These are phyloP conservation scores for Wickerhamomyces xylosicus DNA, from an alignment of 805 yeast genomes.

Conservation along the genomic window DNA sequence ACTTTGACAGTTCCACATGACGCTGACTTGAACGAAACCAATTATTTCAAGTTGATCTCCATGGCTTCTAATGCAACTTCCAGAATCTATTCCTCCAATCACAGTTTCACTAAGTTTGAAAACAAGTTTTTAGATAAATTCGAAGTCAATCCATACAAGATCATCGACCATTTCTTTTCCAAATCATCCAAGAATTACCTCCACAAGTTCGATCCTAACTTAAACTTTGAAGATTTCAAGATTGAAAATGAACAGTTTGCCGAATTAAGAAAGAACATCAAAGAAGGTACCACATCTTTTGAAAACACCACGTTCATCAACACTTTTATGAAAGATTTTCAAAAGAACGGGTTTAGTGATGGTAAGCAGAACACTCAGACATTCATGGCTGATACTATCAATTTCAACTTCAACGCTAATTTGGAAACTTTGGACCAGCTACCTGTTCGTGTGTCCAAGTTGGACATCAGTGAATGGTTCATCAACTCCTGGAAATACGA, in stretches of 20 bases:
- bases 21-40: slow-evolving; percentile 13
- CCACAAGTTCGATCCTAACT: slow-evolving; percentile 21
- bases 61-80: slow-evolving; percentile 26
- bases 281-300: slow-evolving; percentile 13
- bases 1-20: slow-evolving; percentile 24
- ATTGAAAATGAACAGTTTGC: slow-evolving; percentile 13
- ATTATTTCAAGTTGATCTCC: slow-evolving; percentile 23
- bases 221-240: slow-evolving; percentile 21
- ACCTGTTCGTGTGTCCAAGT: slow-evolving; percentile 26
- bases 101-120: slow-evolving; percentile 26
- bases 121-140: slow-evolving; percentile 31
- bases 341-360: slow-evolving; percentile 17
- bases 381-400: slow-evolving; percentile 20
- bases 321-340: slow-evolving; percentile 18
- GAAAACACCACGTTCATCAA: slow-evolving; percentile 17
- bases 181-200: slow-evolving; percentile 25
- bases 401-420: slow-evolving; percentile 19
- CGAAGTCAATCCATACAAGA: slow-evolving; percentile 27
- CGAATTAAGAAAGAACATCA: slow-evolving; percentile 15
- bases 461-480: slow-evolving; percentile 28
- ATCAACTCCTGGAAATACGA: slow-evolving; percentile 30
- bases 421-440: slow-evolving; percentile 14
- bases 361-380: slow-evolving; percentile 13
- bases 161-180: slow-evolving; percentile 24
- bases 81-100: slow-evolving; percentile 22